These are phyloP conservation scores for Pythium brachiatum DNA, from an alignment of 352 stramenopile genomes.

Conservation along the genomic window DNA sequence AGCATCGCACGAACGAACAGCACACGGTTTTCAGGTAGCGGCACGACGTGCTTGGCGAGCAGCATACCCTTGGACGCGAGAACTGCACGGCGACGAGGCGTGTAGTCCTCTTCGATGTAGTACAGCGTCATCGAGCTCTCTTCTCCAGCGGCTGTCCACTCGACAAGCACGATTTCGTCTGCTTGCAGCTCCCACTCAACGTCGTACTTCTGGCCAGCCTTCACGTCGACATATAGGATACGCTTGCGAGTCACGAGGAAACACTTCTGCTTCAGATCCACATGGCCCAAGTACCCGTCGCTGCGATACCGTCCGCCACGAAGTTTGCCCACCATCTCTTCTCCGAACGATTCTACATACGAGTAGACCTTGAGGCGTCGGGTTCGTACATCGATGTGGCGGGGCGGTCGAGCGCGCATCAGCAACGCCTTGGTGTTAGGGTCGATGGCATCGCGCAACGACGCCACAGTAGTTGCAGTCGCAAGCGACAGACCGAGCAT, in stretches of 20 bases:
- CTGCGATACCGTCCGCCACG: slow-evolving; percentile 68
- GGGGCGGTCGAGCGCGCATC: slow-evolving; percentile 69
- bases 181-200: slow-evolving; percentile 78
- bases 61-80: slow-evolving; percentile 56
- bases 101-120: slow-evolving; percentile 78
- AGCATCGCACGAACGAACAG: slow-evolving; percentile 84
- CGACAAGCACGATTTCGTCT: slow-evolving; percentile 78
- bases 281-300: slow-evolving; percentile 81
- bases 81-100: slow-evolving; percentile 33
- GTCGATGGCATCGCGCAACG: slow-evolving; percentile 74
- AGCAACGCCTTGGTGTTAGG: slow-evolving; percentile 79
- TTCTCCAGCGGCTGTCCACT: slow-evolving; percentile 37
- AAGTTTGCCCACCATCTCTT: slow-evolving; percentile 84
- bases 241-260: slow-evolving; percentile 83
- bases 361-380: slow-evolving; percentile 82
- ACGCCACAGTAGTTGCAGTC: slow-evolving; percentile 65
- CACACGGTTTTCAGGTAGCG: slow-evolving; percentile 69
- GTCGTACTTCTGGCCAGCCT: slow-evolving; percentile 65
- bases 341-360: slow-evolving; percentile 84
- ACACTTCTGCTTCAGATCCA: slow-evolving; percentile 82
- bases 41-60: slow-evolving; percentile 75
- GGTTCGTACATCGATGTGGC: slow-evolving; percentile 80
- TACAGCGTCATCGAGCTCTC: slow-evolving; percentile 45
- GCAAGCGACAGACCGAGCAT: slow-evolving; percentile 74
- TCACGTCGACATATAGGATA: slow-evolving; percentile 76